Evolutionary conservation across 345 rosid genomes (phyloP).

Genomic region (Citrus australasica): DNA sequence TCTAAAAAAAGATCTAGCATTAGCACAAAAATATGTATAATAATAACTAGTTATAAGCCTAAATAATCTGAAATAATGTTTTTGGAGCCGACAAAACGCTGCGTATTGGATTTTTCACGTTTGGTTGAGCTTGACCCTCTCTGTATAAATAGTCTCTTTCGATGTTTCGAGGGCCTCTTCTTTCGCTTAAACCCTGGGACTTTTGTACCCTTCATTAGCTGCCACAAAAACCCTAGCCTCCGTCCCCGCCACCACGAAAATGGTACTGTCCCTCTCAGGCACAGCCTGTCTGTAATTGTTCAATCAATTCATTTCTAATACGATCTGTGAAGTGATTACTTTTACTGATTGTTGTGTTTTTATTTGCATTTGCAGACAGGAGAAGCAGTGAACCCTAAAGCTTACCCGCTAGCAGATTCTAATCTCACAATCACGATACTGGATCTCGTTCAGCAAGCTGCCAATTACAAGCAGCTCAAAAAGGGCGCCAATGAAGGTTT

Average conservation of each 20-base stretch:
- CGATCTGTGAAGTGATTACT: background rate
- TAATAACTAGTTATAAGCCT: too few relatives aligned
- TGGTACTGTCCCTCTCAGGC: conserved; percentile 2
- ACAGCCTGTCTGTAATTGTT: background rate
- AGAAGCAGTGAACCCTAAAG: conserved; percentile 82
- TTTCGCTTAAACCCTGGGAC: conserved; percentile 12
- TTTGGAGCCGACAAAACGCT: background rate
- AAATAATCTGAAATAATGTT: too few relatives aligned
- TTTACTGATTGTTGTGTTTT: background rate
- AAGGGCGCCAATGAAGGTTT: conserved; percentile 97
- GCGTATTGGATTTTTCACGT: background rate
- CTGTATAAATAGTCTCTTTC: background rate
- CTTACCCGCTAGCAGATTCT: conserved; percentile 83
- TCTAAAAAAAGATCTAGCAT: too few relatives aligned
- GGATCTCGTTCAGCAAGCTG: conserved; percentile 94
- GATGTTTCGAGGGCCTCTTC: background rate
- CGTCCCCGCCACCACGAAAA: background rate
- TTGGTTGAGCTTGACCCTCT: background rate
- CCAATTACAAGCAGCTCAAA: conserved; percentile 96
- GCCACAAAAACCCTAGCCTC: conserved; percentile 23
- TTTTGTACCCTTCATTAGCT: background rate
- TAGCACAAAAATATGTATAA: background rate
- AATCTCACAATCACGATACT: conserved; percentile 73
- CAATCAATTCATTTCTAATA: background rate
- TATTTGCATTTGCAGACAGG: conserved; percentile 39